phyloP scores from a whole-genome alignment of 2,329 filamentous ascomycete genomes.

The Cladophialophora immunda region DNA sequence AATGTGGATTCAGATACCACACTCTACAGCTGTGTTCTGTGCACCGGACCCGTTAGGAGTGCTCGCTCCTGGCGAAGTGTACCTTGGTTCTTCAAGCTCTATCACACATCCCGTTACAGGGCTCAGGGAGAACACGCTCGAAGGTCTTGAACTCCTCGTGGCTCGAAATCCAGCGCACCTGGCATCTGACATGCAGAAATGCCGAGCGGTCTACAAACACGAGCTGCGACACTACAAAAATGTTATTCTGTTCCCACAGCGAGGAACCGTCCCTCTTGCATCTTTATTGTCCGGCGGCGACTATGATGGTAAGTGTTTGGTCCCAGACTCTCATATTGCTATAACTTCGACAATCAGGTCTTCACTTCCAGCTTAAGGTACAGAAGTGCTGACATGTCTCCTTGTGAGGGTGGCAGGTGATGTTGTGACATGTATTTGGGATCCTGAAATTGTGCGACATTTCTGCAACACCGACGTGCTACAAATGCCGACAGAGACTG shows the following conservation, averaged over 20 bases:
- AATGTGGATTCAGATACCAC: constrained; percentile 58
- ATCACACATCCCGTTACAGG: constrained; percentile 49
- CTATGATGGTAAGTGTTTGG: constrained; percentile 61
- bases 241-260: constrained; percentile 65
- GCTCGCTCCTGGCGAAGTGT: constrained; percentile 63
- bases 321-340: neutral
- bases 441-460: constrained; percentile 57
- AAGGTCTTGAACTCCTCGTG: constrained; percentile 62
- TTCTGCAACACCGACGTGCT: constrained; percentile 63
- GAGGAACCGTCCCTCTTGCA: constrained; percentile 62
- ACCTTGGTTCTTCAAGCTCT: constrained; percentile 62
- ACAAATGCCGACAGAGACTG: constrained; percentile 46
- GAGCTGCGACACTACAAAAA: constrained; percentile 64
- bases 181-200: constrained; percentile 67
- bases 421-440: constrained; percentile 68
- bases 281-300: constrained; percentile 70
- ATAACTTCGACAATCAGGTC: neutral
- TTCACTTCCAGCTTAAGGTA: neutral
- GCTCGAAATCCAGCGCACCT: constrained; percentile 66
- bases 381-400: neutral
- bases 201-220: constrained; percentile 57
- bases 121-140: constrained; percentile 55
- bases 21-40: constrained; percentile 64
- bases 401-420: constrained; percentile 47
- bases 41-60: constrained; percentile 64